Evolutionary conservation across 1,284 basidiomycete species (phyloP).

Genomic region (Leccinum solheimii): DNA sequence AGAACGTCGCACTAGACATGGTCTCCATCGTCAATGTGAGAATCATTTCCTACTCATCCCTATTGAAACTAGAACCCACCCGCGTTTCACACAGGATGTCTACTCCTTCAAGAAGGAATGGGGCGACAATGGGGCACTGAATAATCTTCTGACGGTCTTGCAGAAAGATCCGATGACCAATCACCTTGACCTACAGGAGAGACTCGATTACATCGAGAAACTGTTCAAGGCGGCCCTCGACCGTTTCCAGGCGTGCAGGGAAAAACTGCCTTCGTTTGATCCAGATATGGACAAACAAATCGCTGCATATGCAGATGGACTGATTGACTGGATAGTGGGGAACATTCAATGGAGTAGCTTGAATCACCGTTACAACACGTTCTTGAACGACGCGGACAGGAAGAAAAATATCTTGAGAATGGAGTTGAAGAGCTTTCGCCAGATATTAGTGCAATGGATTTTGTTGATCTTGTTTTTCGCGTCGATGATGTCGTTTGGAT

Average conservation of each 20-base stretch:
- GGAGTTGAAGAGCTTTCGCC: slow-evolving; percentile 7
- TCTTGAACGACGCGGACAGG: slow-evolving; percentile 27
- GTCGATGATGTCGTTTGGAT: slow-evolving; percentile 13
- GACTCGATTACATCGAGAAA: slow-evolving; percentile 18
- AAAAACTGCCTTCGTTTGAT: slow-evolving; percentile 20
- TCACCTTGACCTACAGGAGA: slow-evolving; percentile 22
- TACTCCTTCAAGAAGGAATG: slow-evolving; percentile 34
- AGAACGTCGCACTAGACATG: slow-evolving; percentile 29
- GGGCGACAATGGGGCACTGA: slow-evolving; percentile 30
- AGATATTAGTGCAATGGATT: slow-evolving; percentile 3
- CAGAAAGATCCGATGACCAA: slow-evolving; percentile 19
- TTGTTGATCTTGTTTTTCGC: slow-evolving; percentile 10
- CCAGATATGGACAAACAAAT: slow-evolving; percentile 21
- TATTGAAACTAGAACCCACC: background rate
- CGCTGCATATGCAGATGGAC: slow-evolving; percentile 28
- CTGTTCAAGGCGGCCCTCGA: slow-evolving; percentile 20
- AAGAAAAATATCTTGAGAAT: slow-evolving; percentile 23
- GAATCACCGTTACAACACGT: slow-evolving; percentile 31
- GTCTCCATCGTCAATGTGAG: slow-evolving; percentile 32
- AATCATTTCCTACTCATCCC: background rate
- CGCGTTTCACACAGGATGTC: slow-evolving; percentile 23
- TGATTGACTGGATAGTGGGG: slow-evolving; percentile 29
- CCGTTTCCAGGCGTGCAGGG: slow-evolving; percentile 25
- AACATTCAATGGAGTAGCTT: slow-evolving; percentile 32
- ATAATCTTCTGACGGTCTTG: slow-evolving; percentile 29